Conservation (phyloP, 2,329 filamentous ascomycete genomes). For the Aphanoascus verrucosus region DNA sequence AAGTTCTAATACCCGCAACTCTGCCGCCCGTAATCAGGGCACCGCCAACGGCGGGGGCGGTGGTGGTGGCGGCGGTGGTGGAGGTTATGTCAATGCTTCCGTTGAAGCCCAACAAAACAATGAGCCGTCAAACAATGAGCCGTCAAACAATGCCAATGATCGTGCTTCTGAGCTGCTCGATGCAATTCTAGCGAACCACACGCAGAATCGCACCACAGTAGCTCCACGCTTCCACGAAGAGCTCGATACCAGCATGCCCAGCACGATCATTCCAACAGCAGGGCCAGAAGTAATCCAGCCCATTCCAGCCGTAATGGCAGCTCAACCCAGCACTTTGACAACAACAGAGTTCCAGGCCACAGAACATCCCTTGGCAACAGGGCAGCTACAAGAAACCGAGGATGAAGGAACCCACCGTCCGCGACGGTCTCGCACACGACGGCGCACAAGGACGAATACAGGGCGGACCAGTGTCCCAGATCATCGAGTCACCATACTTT, state of each 20-base stretch:
- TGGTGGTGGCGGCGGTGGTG: conserved; percentile 2
- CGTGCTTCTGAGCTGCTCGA: conserved; percentile 27
- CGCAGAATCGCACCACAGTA: neutral
- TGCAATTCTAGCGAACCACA: conserved; percentile 22
- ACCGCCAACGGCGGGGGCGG: conserved; percentile 15
- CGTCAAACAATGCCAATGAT: conserved; percentile 24
- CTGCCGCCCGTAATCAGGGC: conserved; percentile 17
- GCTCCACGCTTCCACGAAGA: conserved; percentile 6
- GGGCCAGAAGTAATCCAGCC: neutral
- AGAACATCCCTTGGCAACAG: conserved; percentile 8
- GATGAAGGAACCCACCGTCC: conserved; percentile 12
- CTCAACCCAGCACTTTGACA: neutral
- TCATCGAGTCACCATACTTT: conserved; percentile 36
- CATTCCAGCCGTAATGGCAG: neutral
- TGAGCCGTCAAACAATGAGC: conserved; percentile 19
- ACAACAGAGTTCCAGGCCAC: neutral
- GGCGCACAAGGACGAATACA: conserved; percentile 10
- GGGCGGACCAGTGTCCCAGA: conserved; percentile 15
- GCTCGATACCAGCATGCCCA: neutral
- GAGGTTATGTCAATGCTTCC: conserved; percentile 5
- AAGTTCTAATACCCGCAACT: conserved; percentile 23
- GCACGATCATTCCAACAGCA: neutral
- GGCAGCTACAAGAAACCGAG: neutral
- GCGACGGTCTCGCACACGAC: conserved; percentile 17
- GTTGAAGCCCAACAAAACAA: conserved; percentile 13